Evolutionary conservation across 2,329 filamentous ascomycete genomes (phyloP), one percentile per base, ranked within the genome.

Genomic region (Beauveria bassiana): DNA sequence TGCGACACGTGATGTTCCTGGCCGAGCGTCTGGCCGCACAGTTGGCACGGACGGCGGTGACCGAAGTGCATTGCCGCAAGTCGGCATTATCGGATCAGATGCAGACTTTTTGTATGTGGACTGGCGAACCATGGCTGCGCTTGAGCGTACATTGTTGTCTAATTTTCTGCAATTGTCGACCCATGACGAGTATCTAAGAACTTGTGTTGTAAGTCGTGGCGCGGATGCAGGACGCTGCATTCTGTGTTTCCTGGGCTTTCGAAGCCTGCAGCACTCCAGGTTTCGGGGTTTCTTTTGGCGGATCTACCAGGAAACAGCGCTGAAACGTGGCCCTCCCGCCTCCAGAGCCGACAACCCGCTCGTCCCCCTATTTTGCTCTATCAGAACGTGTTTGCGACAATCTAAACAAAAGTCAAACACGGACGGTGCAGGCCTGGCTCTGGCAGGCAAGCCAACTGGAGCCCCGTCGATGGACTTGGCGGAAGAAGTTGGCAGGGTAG

Each of bases 341-440:
- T 38, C 9, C 40, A 31, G n/a, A 18, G 42, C 42, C 53, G 42
- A 46, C 53, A 31, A 20, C 8, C 26, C 54, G 53, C 26, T 34
- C 53, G 53, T 18, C 14, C n/a, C 56, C 56, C 46, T n/a, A 24
- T 22, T 51, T 34, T 51, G 49, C 49, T 31, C 16, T 38, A 38
- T 22, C 22, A 22, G 22, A 22, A 22, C 26, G 5, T 58, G 42
- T 50, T 59, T 26, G 38, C 18, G 56, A 51, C n/a, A 51, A 59
- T 52, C 43, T 59, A n/a, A 28, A 50, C 28, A 22, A 43, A 59
- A 59, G 38, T 59, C 55, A 58, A 58, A 58, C 55, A 42, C 55
- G 45, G 38, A 43, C 47, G 24, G 34, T 59, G 42, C 22, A 22
- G 22, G 22, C 24, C 47, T 43, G 56, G n/a, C 9, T 38, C 4